These are phyloP conservation scores for Vitis riparia DNA, from an alignment of 164 flowering plant species.

Conservation along the genomic window DNA sequence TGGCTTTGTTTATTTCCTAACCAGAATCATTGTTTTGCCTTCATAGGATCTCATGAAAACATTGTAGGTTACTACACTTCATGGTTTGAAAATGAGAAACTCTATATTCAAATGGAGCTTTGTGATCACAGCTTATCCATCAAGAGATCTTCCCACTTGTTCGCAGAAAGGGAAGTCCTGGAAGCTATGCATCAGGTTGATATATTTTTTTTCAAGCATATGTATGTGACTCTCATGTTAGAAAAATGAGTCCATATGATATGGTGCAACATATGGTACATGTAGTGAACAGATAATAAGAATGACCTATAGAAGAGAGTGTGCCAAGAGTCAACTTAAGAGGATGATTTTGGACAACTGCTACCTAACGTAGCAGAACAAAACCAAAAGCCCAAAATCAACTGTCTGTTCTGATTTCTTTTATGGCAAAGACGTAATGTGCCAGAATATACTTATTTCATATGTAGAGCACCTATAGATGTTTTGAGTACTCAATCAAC, in stretches of 20 bases:
- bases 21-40: neutral
- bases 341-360: too few species aligned
- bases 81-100: slow-evolving; percentile 95
- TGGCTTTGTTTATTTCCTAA: neutral
- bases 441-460: neutral
- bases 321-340: neutral
- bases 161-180: slow-evolving; percentile 60
- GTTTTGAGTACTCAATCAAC: neutral
- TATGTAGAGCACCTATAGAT: neutral
- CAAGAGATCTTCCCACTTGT: slow-evolving; percentile 26
- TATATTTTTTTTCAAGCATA: neutral
- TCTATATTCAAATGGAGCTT: slow-evolving; percentile 94
- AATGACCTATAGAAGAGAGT: neutral
- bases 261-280: neutral
- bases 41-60: slow-evolving; percentile 75
- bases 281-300: neutral
- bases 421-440: too few species aligned
- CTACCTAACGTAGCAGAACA: too few species aligned
- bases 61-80: slow-evolving; percentile 79
- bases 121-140: slow-evolving; percentile 79
- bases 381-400: too few species aligned
- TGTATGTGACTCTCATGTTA: neutral
- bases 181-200: slow-evolving; percentile 68
- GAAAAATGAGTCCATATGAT: neutral
- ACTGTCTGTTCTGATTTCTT: too few species aligned